A percentile compares a stretch with the other conserved stretches of the same genome.
Evolutionary conservation across 495 filamentous ascomycete genomes (phyloP).

Genomic region (Penicillium taxi): DNA sequence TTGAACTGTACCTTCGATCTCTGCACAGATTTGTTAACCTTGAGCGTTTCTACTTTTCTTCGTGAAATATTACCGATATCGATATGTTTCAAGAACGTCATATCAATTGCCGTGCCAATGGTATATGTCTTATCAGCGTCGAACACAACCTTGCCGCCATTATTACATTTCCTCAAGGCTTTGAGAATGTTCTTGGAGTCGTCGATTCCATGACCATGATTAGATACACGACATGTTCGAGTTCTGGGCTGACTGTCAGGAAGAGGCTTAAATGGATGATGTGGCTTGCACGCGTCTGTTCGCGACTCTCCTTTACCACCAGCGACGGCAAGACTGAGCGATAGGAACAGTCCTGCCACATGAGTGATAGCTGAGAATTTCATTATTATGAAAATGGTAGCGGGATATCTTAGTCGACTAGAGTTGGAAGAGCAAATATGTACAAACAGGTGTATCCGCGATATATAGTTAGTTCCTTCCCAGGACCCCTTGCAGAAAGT

Average conservation of each 20-base stretch:
- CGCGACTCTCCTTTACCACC: constrained; percentile 11
- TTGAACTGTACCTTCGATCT: constrained; percentile 47
- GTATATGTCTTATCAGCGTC: constrained; percentile 45
- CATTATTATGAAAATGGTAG: too few relatives aligned
- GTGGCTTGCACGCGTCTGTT: constrained; percentile 23
- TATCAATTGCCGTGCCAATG: constrained; percentile 56
- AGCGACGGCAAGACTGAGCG: constrained; percentile 14
- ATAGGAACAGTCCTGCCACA: constrained; percentile 16
- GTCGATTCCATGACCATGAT: constrained; percentile 41
- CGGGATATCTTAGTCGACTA: too few relatives aligned
- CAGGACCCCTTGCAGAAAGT: too few relatives aligned
- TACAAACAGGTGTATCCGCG: too few relatives aligned
- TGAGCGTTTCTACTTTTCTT: neutral
- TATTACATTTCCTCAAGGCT: constrained; percentile 55
- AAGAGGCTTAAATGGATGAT: constrained; percentile 29
- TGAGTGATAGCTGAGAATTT: constrained; percentile 21
- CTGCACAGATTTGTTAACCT: constrained; percentile 12
- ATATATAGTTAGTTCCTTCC: too few relatives aligned
- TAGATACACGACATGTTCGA: constrained; percentile 30
- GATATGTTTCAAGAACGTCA: constrained; percentile 55
- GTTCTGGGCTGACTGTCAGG: constrained; percentile 22
- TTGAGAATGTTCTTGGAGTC: constrained; percentile 51
- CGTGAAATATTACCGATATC: constrained; percentile 40
- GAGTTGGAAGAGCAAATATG: too few relatives aligned
- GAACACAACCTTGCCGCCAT: constrained; percentile 60